Percentiles rank a stretch among this genome's conserved stretches.
Conservation (phyloP, 2,329 filamentous ascomycete species). For the Clarireedia sp. region DNA sequence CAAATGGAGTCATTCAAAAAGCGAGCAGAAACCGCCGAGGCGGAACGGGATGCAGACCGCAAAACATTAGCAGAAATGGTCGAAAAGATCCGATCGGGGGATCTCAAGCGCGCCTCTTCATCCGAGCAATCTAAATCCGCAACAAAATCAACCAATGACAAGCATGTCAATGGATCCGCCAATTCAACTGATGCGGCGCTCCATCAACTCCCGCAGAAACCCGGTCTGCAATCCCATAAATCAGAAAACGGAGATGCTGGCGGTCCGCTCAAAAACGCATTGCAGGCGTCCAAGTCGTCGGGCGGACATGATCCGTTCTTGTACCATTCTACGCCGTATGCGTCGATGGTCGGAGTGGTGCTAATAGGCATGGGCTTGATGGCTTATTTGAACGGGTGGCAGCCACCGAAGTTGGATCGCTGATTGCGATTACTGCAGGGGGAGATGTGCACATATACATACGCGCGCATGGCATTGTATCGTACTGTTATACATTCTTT, state of each 20-base stretch:
- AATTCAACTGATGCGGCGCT: slow-evolving; percentile 7
- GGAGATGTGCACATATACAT: too few relatives aligned
- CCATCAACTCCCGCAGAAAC: slow-evolving; percentile 14
- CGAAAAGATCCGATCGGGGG: slow-evolving; percentile 65
- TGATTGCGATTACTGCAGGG: too few relatives aligned
- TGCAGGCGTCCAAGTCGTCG: slow-evolving; percentile 23
- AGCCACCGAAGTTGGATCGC: slow-evolving; percentile 34
- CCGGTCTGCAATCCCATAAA: background rate
- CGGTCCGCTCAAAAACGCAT: slow-evolving; percentile 1
- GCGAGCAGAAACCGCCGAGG: slow-evolving; percentile 73
- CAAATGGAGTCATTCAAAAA: slow-evolving; percentile 58
- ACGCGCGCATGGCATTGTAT: too few relatives aligned
- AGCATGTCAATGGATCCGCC: slow-evolving; percentile 10
- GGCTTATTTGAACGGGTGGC: slow-evolving; percentile 82
- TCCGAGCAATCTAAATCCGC: slow-evolving; percentile 18
- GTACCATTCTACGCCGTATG: slow-evolving; percentile 60
- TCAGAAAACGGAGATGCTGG: slow-evolving; percentile 15
- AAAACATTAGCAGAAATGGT: slow-evolving; percentile 84
- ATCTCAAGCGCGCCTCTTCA: slow-evolving; percentile 31
- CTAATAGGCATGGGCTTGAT: slow-evolving; percentile 75
- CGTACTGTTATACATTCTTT: too few relatives aligned
- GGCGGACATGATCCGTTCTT: slow-evolving; percentile 39
- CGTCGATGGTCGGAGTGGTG: slow-evolving; percentile 75
- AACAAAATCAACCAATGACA: background rate
- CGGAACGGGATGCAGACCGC: slow-evolving; percentile 62